Evolutionary conservation across 768 basidiomycete species (phyloP), one percentile per base, ranked within the genome.

Genomic region (Paxillus rubicundulus): DNA sequence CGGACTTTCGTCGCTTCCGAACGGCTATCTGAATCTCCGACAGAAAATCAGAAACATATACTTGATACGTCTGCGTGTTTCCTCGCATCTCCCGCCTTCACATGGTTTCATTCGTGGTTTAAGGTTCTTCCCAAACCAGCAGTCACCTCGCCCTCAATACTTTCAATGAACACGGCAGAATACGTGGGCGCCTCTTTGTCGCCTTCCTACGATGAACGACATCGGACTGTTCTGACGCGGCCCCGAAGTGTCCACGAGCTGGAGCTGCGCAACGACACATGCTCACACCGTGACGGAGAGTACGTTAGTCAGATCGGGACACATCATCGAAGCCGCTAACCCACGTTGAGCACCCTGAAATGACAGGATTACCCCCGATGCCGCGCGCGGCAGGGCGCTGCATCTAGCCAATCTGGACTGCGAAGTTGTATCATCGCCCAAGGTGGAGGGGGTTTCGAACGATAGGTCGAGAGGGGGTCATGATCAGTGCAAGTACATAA

Each of bases 101-200:
- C 24, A 24, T 24, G 24, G 24, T 24, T 24, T 24, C 24, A n/a
- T 24, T 24, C 24, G 4, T 5, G 24, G 21, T 24, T 24, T 24
- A 24, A 24, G 5, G 3, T 24, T 24, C 2, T 24, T 24, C 21
- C 21, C 5, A 2, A 24, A 24, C 24, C 4, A 5, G 24, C 24
- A 24, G 1, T 24, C 24, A 3, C 24, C 24, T 6, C 6, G 24
- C 24, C 24, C 24, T 58, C 46, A 6, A 74, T 61, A 21, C 62
- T 65, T 60, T 83, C 78, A 5, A 85, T 75, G 64, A 84, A 85
- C 6, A 83, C 68, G 0, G 82, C 82, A 28, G 82, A 84, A 61
- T 80, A 83, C 7, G 79, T 61, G 20, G 84, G 56, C 1, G 76
- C 81, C 52, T 85, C 84, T 4, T 70, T 73, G 8, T 73, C 74